Percentiles rank a stretch among this genome's conserved stretches.
Evolutionary conservation across 2,329 filamentous ascomycete species (phyloP).

Genomic region (Hirsutella minnesotensis): DNA sequence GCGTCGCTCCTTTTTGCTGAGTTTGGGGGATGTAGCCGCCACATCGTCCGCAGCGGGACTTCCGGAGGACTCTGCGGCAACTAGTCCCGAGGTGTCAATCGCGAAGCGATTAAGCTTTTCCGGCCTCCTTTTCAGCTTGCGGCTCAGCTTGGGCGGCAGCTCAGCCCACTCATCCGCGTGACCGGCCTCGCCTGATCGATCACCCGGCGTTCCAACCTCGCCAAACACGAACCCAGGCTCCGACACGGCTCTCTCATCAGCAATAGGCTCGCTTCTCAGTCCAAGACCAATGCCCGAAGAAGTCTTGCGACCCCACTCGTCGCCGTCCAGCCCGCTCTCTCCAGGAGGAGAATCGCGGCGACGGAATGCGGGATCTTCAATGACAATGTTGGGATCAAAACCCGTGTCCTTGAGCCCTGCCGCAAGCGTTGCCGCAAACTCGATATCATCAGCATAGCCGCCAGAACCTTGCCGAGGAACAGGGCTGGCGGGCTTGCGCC

Average conservation of each 20-base stretch:
- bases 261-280: conserved; percentile 9
- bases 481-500: conserved; percentile 43
- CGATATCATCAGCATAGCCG: conserved; percentile 53
- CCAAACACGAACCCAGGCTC: conserved; percentile 34
- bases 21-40: conserved; percentile 10
- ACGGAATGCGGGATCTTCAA: conserved; percentile 52
- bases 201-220: conserved; percentile 32
- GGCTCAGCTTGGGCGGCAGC: conserved; percentile 24
- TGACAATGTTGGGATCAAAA: conserved; percentile 59
- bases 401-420: conserved; percentile 58
- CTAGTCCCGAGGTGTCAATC: conserved; percentile 4
- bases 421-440: conserved; percentile 58
- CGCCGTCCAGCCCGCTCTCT: conserved; percentile 34
- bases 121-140: conserved; percentile 36
- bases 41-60: conserved; percentile 10
- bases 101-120: conserved; percentile 22
- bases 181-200: conserved; percentile 11
- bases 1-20: conserved; percentile 22
- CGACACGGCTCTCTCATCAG: conserved; percentile 8
- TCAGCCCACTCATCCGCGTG: conserved; percentile 12
- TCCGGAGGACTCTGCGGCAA: conserved; percentile 2
- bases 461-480: conserved; percentile 46
- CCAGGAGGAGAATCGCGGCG: conserved; percentile 52
- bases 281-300: conserved; percentile 36
- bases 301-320: conserved; percentile 34